Percentiles rank a stretch among this genome's conserved stretches.
Conservation (phyloP, 2,329 filamentous ascomycete genomes). For the Aspergillus sp. region DNA sequence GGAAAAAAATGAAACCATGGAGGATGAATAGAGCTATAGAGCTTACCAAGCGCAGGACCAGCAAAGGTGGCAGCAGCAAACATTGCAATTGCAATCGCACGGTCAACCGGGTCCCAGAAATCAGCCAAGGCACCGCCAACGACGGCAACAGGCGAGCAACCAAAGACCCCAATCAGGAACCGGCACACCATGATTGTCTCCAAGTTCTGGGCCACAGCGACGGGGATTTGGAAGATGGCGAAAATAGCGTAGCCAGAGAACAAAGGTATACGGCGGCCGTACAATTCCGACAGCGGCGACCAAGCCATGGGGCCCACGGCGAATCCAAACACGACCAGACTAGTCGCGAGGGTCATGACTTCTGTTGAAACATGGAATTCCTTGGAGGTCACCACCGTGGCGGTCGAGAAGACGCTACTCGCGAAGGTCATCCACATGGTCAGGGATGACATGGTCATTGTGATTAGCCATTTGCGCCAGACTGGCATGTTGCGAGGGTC, state of each 20-base stretch:
- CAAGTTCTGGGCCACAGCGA: slow-evolving; percentile 47
- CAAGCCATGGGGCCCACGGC: slow-evolving; percentile 47
- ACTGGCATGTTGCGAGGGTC: slow-evolving; percentile 24
- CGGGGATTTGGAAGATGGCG: slow-evolving; percentile 48
- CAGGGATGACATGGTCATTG: slow-evolving; percentile 18
- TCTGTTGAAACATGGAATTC: slow-evolving; percentile 38
- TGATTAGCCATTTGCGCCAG: slow-evolving; percentile 36
- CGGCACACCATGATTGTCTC: slow-evolving; percentile 48
- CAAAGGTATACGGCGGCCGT: slow-evolving; percentile 43
- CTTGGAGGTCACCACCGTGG: slow-evolving; percentile 32
- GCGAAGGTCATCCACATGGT: slow-evolving; percentile 43
- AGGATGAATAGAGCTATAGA: not conserved
- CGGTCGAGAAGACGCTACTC: slow-evolving; percentile 40
- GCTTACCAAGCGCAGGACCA: slow-evolving; percentile 38
- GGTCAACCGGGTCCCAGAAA: slow-evolving; percentile 41
- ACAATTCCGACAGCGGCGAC: slow-evolving; percentile 41
- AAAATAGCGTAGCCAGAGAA: slow-evolving; percentile 44
- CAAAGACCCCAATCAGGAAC: slow-evolving; percentile 48
- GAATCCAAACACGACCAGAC: slow-evolving; percentile 42
- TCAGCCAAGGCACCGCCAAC: slow-evolving; percentile 43
- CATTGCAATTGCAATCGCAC: slow-evolving; percentile 38
- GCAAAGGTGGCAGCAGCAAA: slow-evolving; percentile 43
- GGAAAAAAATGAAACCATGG: not conserved
- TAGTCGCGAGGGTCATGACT: slow-evolving; percentile 35
- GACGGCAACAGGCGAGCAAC: slow-evolving; percentile 43